These are phyloP conservation scores for Juglanconis sp. DNA, from an alignment of 2,329 filamentous ascomycete genomes.

Conservation along the genomic window DNA sequence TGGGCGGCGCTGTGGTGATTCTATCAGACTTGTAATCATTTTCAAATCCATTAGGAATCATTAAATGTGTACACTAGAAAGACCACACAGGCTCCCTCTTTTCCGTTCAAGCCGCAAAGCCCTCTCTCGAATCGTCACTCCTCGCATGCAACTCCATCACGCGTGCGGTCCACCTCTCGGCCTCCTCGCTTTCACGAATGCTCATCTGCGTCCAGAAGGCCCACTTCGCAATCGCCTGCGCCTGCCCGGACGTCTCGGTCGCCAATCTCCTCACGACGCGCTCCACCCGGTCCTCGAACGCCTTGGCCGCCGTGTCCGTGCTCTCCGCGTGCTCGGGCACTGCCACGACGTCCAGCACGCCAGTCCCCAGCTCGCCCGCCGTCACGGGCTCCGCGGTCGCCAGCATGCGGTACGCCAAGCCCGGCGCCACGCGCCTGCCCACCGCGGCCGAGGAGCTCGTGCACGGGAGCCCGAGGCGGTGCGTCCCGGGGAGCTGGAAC, in stretches of 20 bases:
- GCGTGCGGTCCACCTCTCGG: constrained; percentile 24
- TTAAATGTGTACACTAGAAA: no score
- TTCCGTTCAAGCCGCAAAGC: constrained; percentile 25
- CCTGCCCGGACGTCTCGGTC: constrained; percentile 23
- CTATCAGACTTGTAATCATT: no score
- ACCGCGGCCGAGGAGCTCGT: constrained; percentile 29
- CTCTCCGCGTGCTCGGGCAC: constrained; percentile 16
- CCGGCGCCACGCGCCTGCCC: constrained; percentile 23
- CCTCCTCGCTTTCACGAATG: constrained; percentile 11
- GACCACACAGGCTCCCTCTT: constrained; percentile 26
- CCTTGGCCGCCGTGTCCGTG: constrained; percentile 18
- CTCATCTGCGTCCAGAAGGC: constrained; percentile 32
- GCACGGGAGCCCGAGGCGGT: constrained; percentile 28
- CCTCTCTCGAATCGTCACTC: constrained; percentile 27
- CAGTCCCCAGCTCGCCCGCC: constrained; percentile 23
- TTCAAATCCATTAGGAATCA: no score
- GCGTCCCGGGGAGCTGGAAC: constrained; percentile 27
- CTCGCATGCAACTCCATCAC: constrained; percentile 30
- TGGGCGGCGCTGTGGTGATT: no score
- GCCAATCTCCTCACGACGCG: constrained; percentile 24
- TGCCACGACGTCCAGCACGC: constrained; percentile 25
- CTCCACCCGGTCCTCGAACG: constrained; percentile 25
- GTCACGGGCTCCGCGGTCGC: constrained; percentile 27
- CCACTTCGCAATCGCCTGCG: constrained; percentile 33
- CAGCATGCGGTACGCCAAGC: constrained; percentile 28